Percentiles rank a stretch among this genome's conserved stretches.
phyloP scores from a whole-genome alignment of 805 yeast genomes.

The Priceomyces haplophilus region DNA sequence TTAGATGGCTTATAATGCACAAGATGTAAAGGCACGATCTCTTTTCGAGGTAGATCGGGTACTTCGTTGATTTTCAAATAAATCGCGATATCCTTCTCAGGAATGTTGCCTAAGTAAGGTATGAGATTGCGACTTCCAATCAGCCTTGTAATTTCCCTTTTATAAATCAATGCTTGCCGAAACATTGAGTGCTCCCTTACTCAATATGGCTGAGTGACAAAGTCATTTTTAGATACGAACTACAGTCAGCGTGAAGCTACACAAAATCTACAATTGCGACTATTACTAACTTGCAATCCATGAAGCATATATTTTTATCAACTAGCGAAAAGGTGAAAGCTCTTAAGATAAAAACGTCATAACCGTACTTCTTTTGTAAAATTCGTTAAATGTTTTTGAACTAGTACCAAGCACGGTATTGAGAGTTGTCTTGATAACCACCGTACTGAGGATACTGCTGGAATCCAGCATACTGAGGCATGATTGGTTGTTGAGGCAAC shows the following conservation, averaged over 20 bases:
- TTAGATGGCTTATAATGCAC: slow-evolving; percentile 11
- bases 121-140: background rate
- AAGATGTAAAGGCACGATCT: slow-evolving; percentile 8
- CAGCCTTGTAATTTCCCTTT: background rate
- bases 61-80: slow-evolving; percentile 1
- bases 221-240: too few species aligned
- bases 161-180: too few species aligned
- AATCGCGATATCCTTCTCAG: background rate
- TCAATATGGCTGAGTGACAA: too few species aligned
- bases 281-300: background rate
- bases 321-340: background rate
- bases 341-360: slow-evolving; percentile 2
- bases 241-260: background rate
- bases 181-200: background rate
- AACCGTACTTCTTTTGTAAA: slow-evolving; percentile 5
- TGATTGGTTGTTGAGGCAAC: slow-evolving; percentile 34
- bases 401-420: slow-evolving; percentile 46
- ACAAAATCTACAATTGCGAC: background rate
- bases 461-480: slow-evolving; percentile 44
- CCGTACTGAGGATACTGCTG: slow-evolving; percentile 48
- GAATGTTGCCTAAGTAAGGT: background rate
- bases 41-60: slow-evolving; percentile 3
- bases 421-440: slow-evolving; percentile 41
- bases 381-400: slow-evolving; percentile 6
- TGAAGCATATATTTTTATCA: background rate